phyloP scores from a whole-genome alignment of 2,329 filamentous ascomycete genomes.

The Onygenales sp. region DNA sequence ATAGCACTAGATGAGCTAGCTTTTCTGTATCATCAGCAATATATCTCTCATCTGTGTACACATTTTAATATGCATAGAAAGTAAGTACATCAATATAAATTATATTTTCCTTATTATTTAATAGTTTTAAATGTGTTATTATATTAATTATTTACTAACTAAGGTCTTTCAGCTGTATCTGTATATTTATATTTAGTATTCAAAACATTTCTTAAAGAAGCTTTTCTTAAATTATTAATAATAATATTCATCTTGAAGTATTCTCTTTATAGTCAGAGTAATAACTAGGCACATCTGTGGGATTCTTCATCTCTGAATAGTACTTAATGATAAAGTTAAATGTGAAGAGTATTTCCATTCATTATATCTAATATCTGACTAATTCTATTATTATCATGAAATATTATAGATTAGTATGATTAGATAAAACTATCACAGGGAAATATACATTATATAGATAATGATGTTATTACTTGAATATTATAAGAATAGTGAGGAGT shows the following conservation, averaged over 20 bases:
- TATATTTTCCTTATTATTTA: background rate
- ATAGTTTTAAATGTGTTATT: no score
- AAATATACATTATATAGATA: slow-evolving; percentile 10
- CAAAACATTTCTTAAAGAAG: background rate
- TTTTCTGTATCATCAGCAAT: no score
- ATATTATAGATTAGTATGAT: slow-evolving; percentile 20
- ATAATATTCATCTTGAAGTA: background rate
- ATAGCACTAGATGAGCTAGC: no score
- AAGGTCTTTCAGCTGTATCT: background rate
- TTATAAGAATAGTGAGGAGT: slow-evolving; percentile 19
- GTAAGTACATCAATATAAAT: no score
- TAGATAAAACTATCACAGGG: slow-evolving; percentile 13
- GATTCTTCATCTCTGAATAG: background rate
- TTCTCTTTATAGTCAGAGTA: background rate
- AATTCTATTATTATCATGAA: slow-evolving; percentile 12
- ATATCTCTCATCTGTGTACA: no score
- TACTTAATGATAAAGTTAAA: slow-evolving; percentile 3
- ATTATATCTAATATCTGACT: slow-evolving; percentile 1
- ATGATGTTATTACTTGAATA: slow-evolving; percentile 15
- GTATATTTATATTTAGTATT: background rate
- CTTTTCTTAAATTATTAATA: background rate
- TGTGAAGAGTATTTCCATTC: background rate
- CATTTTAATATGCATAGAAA: no score
- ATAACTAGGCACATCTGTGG: background rate
- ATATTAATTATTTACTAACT: background rate